Percentiles rank a stretch among this genome's conserved stretches.
phyloP scores from a whole-genome alignment of 768 basidiomycete species.

The Tricholoma matsutake region DNA sequence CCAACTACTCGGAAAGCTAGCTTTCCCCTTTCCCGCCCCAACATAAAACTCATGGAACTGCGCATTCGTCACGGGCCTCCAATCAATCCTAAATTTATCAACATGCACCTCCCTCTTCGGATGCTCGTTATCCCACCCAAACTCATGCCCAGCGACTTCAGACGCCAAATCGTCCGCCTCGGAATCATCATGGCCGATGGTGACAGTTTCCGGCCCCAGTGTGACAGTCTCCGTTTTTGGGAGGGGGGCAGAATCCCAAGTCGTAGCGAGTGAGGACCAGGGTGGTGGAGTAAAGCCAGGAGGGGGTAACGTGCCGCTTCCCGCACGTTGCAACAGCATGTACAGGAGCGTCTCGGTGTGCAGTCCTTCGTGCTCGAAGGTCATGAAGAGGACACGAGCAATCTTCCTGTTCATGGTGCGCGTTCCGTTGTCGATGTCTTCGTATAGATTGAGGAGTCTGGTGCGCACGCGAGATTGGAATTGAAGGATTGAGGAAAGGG shows the following conservation, averaged over 20 bases:
- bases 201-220: slow-evolving; percentile 56
- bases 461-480: slow-evolving; percentile 78
- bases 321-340: slow-evolving; percentile 86
- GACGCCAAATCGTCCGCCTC: slow-evolving; percentile 62
- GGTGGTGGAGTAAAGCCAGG: slow-evolving; percentile 68
- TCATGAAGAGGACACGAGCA: slow-evolving; percentile 85
- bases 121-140: slow-evolving; percentile 96
- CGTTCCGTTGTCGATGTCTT: slow-evolving; percentile 54
- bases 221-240: slow-evolving; percentile 44
- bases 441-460: slow-evolving; percentile 71
- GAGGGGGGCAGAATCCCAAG: slow-evolving; percentile 48
- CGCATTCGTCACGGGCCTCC: slow-evolving; percentile 85
- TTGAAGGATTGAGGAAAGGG: slow-evolving; percentile 59
- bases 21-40: slow-evolving; percentile 39
- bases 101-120: slow-evolving; percentile 64
- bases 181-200: slow-evolving; percentile 78
- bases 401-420: slow-evolving; percentile 58
- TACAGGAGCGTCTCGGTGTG: slow-evolving; percentile 94
- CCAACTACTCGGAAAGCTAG: slow-evolving; percentile 74
- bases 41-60: slow-evolving; percentile 74
- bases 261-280: slow-evolving; percentile 53
- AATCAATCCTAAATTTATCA: slow-evolving; percentile 70
- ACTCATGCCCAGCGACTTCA: slow-evolving; percentile 57
- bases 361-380: slow-evolving; percentile 85
- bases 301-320: slow-evolving; percentile 77